Evolutionary conservation across 345 rosid genomes (phyloP), one percentile per base, ranked within the genome.

Genomic region (Euphorbia pulcherrima): DNA sequence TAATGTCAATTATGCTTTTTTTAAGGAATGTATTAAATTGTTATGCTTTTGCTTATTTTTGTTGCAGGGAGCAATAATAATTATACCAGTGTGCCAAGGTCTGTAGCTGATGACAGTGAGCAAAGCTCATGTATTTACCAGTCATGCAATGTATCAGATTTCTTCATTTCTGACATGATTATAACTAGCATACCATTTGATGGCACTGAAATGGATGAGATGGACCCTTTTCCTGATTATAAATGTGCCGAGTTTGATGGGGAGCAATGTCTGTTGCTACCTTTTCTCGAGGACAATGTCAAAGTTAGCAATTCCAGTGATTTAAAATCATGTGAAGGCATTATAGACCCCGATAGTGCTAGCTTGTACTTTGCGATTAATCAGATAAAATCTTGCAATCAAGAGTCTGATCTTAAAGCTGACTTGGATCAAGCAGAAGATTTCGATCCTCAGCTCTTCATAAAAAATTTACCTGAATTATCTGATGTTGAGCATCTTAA

Each of bases 371-470:
- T 79, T 72, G 88, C 90, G n/a, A 82, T 86, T 72, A 80, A 82
- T 83, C 83, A 85, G 74, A 81, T 84, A 74, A 85, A 75, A 77
- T 68, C 92, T 5, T 77, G 75, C 72, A 71, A 66, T 62, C 72
- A 73, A 72, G 88, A 78, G 69, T 78, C 84, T 71, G 90, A 80
- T 71, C 69, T 77, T 68, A 78, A 59, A 73, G 72, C 82, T 74
- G 90, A 82, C 60, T 62, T 73, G 27, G 88, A 87, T 57, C 86
- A 72, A 73, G 83, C 76, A 16, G 95, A 88, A 57, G 82, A 84
- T 39, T 90, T 92, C 75, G 96, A 92, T 59, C 96, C 98, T 60
- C 92, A 87, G 64, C 82, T 81, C 9, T 88, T 86, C 47, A 83
- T 88, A 20, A 89, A 74, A 76, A 89, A 78, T 80, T 78, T 88